Base-by-base conservation (phyloP, 2,329 filamentous ascomycete genomes). In the Aspergillus sp. region DNA sequence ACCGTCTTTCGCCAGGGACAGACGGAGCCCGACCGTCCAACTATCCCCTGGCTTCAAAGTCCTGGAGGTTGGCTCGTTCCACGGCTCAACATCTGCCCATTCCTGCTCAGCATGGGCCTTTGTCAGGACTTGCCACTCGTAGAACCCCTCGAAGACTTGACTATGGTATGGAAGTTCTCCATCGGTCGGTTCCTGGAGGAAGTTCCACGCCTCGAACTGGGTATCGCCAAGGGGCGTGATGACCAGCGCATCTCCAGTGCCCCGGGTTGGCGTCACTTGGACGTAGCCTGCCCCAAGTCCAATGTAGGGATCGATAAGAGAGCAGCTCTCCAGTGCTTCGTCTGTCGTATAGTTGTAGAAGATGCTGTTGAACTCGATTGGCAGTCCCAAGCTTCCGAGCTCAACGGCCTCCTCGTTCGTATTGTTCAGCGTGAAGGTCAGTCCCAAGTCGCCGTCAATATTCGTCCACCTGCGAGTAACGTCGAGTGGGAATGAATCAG, bases 311-410 rank as follows among this genome's bases (percentile, higher is more conserved):
- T 87, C 84, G 0, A 81, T 77, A 3, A 86, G 75, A 0, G 82
- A 82, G 65, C 84, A 86, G 24, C 77, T 74, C 0, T 73, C 68
- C 53, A 80, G 78, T 6, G 80, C 84, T 6, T 83, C 78, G 2
- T 72, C 70, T 0, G 82, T 77, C 1, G 72, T 68, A 8, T 82
- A 77, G 45, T 75, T 74, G 12, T 79, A 84, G 64, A 86, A 86
- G 62, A 87, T 85, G 67, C 81, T 86, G 71, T 86, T 86, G 73
- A 86, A 84, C 66, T 85, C 82, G 19, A 83, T 77, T 0, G 84
- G 84, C 51, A 87, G 80, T 0, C 84, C 84, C 2, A 86, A 73
- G 48, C 80, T 80, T 2, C 84, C 84, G 5, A 87, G 69, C 57
- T 86, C 83, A 3, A 86, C 56, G 0, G 71, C 58, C 0, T 66